A percentile compares a stretch with the other conserved stretches of the same genome.
Conservation (phyloP, 2,329 filamentous ascomycete genomes). For the Exophiala spinifera region DNA sequence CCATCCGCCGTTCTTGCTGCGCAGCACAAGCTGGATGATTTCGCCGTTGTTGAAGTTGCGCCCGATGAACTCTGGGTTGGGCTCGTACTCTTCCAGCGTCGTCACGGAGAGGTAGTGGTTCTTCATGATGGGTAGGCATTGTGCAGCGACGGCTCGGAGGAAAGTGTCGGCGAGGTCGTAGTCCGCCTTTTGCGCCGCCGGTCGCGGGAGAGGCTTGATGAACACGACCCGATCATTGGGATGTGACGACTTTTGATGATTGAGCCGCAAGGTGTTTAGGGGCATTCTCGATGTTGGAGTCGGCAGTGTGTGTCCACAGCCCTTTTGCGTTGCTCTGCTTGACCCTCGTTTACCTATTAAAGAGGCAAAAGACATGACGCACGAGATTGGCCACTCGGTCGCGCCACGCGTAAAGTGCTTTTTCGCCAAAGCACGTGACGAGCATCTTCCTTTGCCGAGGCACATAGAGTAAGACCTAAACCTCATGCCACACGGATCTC, state of each 20-base stretch:
- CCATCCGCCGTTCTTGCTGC: constrained; percentile 63
- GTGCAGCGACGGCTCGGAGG: constrained; percentile 72
- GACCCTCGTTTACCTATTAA: too few species aligned
- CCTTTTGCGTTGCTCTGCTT: too few species aligned
- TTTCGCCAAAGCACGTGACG: background rate
- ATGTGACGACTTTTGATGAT: constrained; percentile 40
- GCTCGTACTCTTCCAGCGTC: constrained; percentile 75
- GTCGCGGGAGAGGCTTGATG: constrained; percentile 72
- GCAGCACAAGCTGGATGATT: constrained; percentile 79
- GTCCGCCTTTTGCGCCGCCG: constrained; percentile 40
- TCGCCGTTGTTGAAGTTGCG: constrained; percentile 90
- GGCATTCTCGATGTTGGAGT: constrained; percentile 57
- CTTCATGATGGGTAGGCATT: constrained; percentile 73
- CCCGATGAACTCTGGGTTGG: constrained; percentile 78
- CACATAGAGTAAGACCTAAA: background rate
- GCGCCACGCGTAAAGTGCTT: background rate
- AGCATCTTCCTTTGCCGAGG: background rate
- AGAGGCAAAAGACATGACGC: too few species aligned
- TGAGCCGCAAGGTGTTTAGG: constrained; percentile 73
- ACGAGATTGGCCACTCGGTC: background rate
- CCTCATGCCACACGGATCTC: background rate
- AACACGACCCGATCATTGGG: constrained; percentile 63
- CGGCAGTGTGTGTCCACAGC: too few species aligned
- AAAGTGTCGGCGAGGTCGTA: constrained; percentile 65
- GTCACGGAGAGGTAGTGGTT: constrained; percentile 63